Evolutionary conservation across 1,284 basidiomycete species (phyloP).

Genomic region (Malassezia globosa): DNA sequence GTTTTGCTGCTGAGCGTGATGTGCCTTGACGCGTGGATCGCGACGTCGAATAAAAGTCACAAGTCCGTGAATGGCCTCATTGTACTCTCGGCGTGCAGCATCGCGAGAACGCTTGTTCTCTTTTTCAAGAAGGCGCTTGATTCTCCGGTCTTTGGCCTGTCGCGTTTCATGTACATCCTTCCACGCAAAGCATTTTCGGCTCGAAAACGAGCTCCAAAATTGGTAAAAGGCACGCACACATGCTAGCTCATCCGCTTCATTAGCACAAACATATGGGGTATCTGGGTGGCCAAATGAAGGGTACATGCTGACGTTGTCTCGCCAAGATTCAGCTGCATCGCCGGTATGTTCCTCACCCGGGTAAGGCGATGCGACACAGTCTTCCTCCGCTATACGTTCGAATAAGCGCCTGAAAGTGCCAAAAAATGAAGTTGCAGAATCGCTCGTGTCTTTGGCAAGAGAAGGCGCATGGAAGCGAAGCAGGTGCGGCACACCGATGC

Average conservation of each 20-base stretch:
- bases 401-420: conserved; percentile 83
- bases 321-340: conserved; percentile 19
- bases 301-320: conserved; percentile 18
- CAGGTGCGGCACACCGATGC: conserved; percentile 68
- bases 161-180: conserved; percentile 68
- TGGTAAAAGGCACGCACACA: conserved; percentile 60
- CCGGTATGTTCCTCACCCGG: conserved; percentile 46
- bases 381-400: conserved; percentile 69
- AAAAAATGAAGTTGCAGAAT: conserved; percentile 59
- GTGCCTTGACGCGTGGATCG: conserved; percentile 74
- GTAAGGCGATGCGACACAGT: conserved; percentile 53
- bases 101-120: conserved; percentile 89
- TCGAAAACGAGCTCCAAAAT: conserved; percentile 75
- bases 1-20: conserved; percentile 43
- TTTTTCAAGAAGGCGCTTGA: conserved; percentile 76
- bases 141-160: conserved; percentile 74
- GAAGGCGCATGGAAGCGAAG: conserved; percentile 72
- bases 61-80: conserved; percentile 66
- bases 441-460: conserved; percentile 57
- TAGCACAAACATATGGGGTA: conserved; percentile 57
- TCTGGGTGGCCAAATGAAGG: conserved; percentile 74
- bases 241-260: conserved; percentile 6
- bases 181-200: conserved; percentile 83
- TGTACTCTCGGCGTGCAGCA: conserved; percentile 78
- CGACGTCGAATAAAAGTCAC: conserved; percentile 80